phyloP scores from a whole-genome alignment of 352 stramenopile genomes.

The Thraustotheca clavata region DNA sequence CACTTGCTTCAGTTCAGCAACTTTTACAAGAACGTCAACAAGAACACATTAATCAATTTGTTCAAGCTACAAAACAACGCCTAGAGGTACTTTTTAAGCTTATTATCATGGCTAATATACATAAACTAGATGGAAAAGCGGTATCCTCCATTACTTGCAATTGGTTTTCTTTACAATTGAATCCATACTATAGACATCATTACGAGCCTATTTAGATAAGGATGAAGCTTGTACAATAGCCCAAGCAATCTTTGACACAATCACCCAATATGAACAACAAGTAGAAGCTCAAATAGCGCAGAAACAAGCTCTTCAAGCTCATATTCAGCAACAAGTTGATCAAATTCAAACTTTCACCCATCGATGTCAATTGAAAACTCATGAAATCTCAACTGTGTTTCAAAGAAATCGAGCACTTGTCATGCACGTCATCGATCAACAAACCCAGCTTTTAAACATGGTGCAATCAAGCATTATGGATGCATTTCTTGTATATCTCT shows the following conservation, averaged over 20 bases:
- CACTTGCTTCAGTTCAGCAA: background rate
- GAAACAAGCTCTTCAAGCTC: background rate
- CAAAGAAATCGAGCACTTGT: constrained; percentile 12
- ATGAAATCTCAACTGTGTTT: background rate
- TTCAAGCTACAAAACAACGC: background rate
- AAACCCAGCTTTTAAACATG: constrained; percentile 1
- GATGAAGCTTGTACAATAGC: background rate
- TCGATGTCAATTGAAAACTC: background rate
- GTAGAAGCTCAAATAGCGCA: background rate
- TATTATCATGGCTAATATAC: background rate
- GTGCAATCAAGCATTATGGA: constrained; percentile 8
- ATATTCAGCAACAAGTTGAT: background rate
- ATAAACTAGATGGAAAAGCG: background rate
- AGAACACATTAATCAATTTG: constrained; percentile 1
- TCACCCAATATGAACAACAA: background rate
- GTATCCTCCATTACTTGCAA: background rate
- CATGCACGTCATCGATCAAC: constrained; percentile 5
- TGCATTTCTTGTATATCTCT: background rate
- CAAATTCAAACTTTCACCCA: background rate
- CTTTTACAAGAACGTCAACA: background rate
- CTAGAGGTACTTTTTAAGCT: background rate
- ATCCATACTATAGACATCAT: background rate
- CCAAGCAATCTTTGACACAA: background rate
- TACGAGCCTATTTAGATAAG: background rate
- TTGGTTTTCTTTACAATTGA: background rate